Percentiles rank a stretch among this genome's conserved stretches.
phyloP scores from a whole-genome alignment of 2,329 filamentous ascomycete genomes.

The Setomelanomma holmii region DNA sequence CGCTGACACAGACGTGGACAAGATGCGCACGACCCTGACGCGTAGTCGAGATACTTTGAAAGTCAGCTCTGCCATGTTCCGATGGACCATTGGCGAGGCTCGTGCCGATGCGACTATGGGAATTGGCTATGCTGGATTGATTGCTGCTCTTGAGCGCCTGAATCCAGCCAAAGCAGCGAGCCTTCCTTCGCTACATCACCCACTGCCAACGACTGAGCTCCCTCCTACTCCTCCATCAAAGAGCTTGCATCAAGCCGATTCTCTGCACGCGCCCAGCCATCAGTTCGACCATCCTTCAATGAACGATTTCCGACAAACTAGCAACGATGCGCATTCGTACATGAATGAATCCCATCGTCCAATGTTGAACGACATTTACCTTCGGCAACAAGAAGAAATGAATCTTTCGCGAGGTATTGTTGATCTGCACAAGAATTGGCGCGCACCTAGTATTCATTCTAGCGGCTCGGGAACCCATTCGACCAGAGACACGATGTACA shows the following conservation, averaged over 20 bases:
- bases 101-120: conserved; percentile 67
- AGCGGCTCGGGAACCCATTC: conserved; percentile 26
- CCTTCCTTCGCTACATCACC: conserved; percentile 35
- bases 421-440: conserved; percentile 38
- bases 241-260: conserved; percentile 12
- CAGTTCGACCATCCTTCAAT: conserved; percentile 25
- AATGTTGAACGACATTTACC: conserved; percentile 17
- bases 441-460: conserved; percentile 36
- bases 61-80: conserved; percentile 70
- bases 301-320: conserved; percentile 20
- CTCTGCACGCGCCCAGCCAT: conserved; percentile 10
- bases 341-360: conserved; percentile 15
- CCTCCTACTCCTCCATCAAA: conserved; percentile 35
- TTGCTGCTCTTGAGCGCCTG: conserved; percentile 67
- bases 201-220: conserved; percentile 36
- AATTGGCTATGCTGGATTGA: conserved; percentile 72
- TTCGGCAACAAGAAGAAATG: conserved; percentile 23
- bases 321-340: conserved; percentile 17
- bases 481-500: conserved; percentile 35
- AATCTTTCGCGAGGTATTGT: conserved; percentile 23
- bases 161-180: conserved; percentile 35
- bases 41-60: conserved; percentile 67
- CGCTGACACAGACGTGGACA: conserved; percentile 65
- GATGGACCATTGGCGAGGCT: conserved; percentile 67
- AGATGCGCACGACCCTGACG: conserved; percentile 63